Percentiles rank a stretch among this genome's conserved stretches.
phyloP scores from a whole-genome alignment of 306 rosid genomes.

The Cajanus cajan region DNA sequence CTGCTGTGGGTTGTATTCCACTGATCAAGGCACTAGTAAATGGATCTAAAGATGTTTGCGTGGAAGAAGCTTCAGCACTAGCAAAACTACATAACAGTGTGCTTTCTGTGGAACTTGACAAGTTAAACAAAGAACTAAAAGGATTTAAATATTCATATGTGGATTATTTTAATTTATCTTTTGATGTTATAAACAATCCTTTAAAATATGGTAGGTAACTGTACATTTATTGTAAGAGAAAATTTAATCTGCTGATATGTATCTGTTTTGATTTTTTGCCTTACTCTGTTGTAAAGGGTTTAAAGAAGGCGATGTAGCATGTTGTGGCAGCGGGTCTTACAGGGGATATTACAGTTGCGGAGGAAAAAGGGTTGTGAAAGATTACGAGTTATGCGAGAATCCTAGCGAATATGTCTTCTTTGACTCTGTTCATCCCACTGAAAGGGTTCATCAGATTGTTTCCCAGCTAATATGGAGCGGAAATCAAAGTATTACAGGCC shows the following conservation, averaged over 20 bases:
- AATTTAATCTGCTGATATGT: too few relatives aligned
- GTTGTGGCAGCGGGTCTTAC: conserved; percentile 61
- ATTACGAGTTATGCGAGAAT: conserved; percentile 49
- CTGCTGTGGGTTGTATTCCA: conserved; percentile 45
- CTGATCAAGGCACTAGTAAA: background rate
- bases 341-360: conserved; percentile 57
- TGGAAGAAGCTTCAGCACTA: conserved; percentile 20
- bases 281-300: conserved; percentile 45
- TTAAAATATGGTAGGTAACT: conserved; percentile 58
- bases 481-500: background rate
- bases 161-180: background rate
- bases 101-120: conserved; percentile 32
- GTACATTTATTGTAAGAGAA: too few relatives aligned
- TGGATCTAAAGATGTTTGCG: conserved; percentile 32
- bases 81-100: conserved; percentile 36
- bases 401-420: conserved; percentile 49
- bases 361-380: conserved; percentile 40
- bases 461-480: conserved; percentile 48
- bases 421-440: conserved; percentile 50
- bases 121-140: conserved; percentile 33
- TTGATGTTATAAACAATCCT: conserved; percentile 37
- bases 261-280: too few relatives aligned
- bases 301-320: conserved; percentile 47
- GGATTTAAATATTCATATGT: conserved; percentile 53
- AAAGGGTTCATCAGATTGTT: conserved; percentile 35